phyloP scores from a whole-genome alignment of 352 stramenopile genomes.

The Pythium biforme region DNA sequence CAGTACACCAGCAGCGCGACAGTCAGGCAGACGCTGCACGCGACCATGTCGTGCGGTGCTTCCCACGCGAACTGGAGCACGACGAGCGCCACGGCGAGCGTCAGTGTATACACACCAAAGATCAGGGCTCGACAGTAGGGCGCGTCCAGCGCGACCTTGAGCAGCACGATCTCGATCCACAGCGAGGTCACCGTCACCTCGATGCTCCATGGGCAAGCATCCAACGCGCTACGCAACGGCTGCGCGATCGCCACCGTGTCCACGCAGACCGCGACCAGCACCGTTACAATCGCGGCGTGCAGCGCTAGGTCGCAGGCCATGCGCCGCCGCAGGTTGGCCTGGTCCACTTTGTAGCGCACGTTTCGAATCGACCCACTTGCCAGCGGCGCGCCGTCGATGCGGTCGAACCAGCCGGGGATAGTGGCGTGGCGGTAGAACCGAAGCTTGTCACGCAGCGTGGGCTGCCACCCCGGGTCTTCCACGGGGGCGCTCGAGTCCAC shows the following conservation, averaged over 20 bases:
- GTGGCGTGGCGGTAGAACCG: background rate
- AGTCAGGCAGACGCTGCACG: background rate
- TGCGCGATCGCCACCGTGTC: background rate
- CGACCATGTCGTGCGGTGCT: background rate
- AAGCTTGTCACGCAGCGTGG: background rate
- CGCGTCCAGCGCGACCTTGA: conserved; percentile 7
- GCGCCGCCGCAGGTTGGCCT: conserved; percentile 3
- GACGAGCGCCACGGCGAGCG: background rate
- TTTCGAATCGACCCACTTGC: background rate
- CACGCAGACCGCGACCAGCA: background rate
- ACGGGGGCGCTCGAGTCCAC: background rate
- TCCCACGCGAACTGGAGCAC: background rate
- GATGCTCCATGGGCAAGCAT: too few relatives aligned
- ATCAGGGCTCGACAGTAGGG: background rate
- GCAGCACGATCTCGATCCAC: background rate
- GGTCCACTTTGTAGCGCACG: background rate
- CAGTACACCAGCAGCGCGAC: background rate
- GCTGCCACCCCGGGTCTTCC: background rate
- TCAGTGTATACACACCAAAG: background rate
- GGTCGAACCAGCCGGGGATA: conserved; percentile 4
- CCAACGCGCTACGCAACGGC: background rate
- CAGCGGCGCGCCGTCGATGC: background rate
- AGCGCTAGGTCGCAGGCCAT: background rate
- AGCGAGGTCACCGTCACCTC: background rate
- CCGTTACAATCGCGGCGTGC: background rate